Conservation (phyloP, 2,329 filamentous ascomycete species). For the Colletotrichum sp. region DNA sequence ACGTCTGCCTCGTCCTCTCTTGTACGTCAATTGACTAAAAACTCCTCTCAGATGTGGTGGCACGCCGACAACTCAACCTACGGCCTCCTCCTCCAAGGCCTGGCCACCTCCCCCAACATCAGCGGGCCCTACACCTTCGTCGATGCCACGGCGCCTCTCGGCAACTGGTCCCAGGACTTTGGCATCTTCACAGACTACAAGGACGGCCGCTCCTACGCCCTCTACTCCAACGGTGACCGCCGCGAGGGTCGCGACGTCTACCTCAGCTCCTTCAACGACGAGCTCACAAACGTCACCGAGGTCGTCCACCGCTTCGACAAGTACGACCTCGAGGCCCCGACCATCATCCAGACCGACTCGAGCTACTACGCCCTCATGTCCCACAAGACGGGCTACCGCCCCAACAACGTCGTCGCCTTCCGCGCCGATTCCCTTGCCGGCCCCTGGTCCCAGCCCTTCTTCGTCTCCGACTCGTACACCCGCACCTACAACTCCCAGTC, state of each 20-base stretch:
- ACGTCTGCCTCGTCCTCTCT: constrained; percentile 18
- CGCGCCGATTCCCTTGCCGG: constrained; percentile 52
- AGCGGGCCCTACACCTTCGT: constrained; percentile 60
- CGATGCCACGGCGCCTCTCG: constrained; percentile 57
- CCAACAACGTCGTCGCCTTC: constrained; percentile 65
- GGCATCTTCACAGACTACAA: constrained; percentile 66
- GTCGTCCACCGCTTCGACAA: constrained; percentile 62
- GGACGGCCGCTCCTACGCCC: constrained; percentile 57
- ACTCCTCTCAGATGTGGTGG: constrained; percentile 57
- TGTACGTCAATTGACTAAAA: not conserved
- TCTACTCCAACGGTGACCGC: constrained; percentile 65
- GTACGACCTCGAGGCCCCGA: constrained; percentile 64
- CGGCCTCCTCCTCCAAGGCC: constrained; percentile 59
- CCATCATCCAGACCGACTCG: constrained; percentile 63
- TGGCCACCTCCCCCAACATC: constrained; percentile 57
- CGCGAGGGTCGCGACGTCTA: constrained; percentile 62
- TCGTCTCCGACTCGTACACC: constrained; percentile 52
- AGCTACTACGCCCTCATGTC: constrained; percentile 67
- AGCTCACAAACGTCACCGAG: constrained; percentile 54
- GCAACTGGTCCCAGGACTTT: constrained; percentile 69
- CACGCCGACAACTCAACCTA: constrained; percentile 65
- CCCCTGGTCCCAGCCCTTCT: constrained; percentile 58
- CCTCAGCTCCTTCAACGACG: constrained; percentile 56
- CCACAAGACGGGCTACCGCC: constrained; percentile 68
- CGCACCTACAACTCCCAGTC: constrained; percentile 58